Base-by-base conservation (phyloP, 2,329 filamentous ascomycete species). In the Ceratocystis cacaofunesta region DNA sequence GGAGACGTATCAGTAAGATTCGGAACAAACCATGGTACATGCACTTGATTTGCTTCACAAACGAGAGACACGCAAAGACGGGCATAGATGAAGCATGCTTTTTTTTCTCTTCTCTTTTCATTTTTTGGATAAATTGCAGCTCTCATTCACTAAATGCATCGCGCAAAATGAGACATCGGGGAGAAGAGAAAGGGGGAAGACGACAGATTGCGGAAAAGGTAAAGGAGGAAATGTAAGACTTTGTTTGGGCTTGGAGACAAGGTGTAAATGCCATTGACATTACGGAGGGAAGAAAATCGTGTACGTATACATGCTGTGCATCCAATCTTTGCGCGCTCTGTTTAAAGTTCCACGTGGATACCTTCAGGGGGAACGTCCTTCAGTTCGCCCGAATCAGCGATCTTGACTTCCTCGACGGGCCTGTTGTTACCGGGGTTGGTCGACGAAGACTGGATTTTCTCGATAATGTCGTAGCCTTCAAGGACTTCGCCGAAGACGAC, bases 401-500 rank as follows among this genome's bases (percentile, higher is more conserved):
- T 90, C 80, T 85, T 92, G 77, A 94, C 80, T 22, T 80, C 74
- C 77, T 85, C 77, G 68, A 75, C 74, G 32, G 90, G 90, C 78
- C 85, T 88, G 78, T 92, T 88, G 70, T 83, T 82, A 57, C 12
- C 4, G 4, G 79, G 71, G 69, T 74, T 76, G 74, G 88, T 92
- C 73, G 82, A 76, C 70, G 81, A 80, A 71, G 86, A 84, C 80
- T 94, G 86, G 72, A 94, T 90, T 80, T 85, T 85, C 73, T 88
- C 84, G 70, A 94, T 82, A 69, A 94, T 75, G 5, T 92, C 88
- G 77, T 88, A 89, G 74, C 90, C 90, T 79, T 94, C 89, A 70
- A 94, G 81, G 70, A 95, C 87, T 78, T 95, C 89, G 74, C 89
- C 89, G 75, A 94, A 94, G 73, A 94, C 89, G 72, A 94, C 90